These are phyloP conservation scores for Botrytis tulipae DNA, from an alignment of 2,329 filamentous ascomycete species.

Conservation along the genomic window DNA sequence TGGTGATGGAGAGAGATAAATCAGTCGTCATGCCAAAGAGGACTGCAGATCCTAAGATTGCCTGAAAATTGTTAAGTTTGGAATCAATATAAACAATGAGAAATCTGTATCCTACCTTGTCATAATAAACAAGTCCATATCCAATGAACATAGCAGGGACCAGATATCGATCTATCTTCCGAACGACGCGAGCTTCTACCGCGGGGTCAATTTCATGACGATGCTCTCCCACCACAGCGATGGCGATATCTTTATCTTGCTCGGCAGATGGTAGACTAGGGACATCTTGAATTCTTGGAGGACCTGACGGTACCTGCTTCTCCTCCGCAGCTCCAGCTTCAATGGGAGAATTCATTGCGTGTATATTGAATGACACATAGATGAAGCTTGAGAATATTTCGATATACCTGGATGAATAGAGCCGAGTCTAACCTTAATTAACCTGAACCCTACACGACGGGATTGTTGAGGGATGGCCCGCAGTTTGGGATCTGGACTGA, in stretches of 20 bases:
- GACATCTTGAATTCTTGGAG: not conserved
- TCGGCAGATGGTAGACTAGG: not conserved
- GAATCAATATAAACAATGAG: not conserved
- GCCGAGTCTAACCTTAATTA: not conserved
- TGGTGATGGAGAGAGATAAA: slow-evolving; percentile 56
- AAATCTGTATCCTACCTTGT: slow-evolving; percentile 50
- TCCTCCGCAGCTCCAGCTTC: not conserved
- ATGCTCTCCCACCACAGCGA: slow-evolving; percentile 35
- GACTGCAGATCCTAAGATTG: slow-evolving; percentile 69
- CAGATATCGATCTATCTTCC: slow-evolving; percentile 66
- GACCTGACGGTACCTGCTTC: not conserved
- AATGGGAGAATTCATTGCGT: not conserved
- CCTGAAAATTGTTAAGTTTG: slow-evolving; percentile 42
- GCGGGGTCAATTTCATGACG: slow-evolving; percentile 46
- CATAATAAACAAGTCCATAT: slow-evolving; percentile 68
- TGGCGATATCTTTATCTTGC: slow-evolving; percentile 35
- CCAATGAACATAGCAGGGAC: slow-evolving; percentile 66
- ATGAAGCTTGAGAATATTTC: not conserved
- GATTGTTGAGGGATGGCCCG: not conserved
- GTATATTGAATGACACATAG: not conserved
- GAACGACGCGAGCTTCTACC: slow-evolving; percentile 55
- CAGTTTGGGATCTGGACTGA: not conserved
- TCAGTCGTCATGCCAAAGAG: slow-evolving; percentile 76
- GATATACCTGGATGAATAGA: not conserved
- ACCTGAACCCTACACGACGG: not conserved